Conservation (phyloP, 2,329 filamentous ascomycete genomes). For the Neonectria magnoliae region DNA sequence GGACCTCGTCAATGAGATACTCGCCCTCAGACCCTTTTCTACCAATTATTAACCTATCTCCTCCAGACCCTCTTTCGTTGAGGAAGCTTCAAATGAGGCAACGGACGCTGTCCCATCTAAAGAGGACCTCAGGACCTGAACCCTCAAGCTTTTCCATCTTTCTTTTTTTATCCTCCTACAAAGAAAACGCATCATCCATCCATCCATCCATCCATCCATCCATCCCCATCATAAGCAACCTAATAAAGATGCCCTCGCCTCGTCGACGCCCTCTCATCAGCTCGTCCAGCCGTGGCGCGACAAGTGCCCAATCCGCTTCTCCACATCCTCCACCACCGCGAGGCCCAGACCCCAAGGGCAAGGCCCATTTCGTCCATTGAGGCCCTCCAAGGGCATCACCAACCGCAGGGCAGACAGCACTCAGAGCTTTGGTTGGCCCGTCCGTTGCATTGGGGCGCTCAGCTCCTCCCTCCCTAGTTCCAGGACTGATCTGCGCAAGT, state of each 20-base stretch:
- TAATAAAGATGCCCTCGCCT: background rate
- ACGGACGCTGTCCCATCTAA: background rate
- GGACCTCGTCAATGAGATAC: background rate
- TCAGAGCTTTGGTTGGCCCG: background rate
- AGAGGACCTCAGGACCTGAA: background rate
- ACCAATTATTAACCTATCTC: background rate
- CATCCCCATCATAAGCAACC: background rate
- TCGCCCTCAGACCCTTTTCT: background rate
- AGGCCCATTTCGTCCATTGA: background rate
- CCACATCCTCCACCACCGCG: background rate
- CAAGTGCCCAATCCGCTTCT: background rate
- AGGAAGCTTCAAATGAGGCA: background rate
- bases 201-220: background rate
- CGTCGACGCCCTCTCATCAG: background rate
- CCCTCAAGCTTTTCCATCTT: background rate
- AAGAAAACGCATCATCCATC: background rate
- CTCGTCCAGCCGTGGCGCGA: background rate
- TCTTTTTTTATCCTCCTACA: background rate
- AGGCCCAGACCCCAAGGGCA: background rate
- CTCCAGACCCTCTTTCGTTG: background rate
- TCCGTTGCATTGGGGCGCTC: slow-evolving; percentile 1
- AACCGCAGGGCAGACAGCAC: background rate
- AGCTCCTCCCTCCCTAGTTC: slow-evolving; percentile 6
- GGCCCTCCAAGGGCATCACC: background rate
- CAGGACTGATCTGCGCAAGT: slow-evolving; percentile 17